Percentiles rank a stretch among this genome's conserved stretches.
Evolutionary conservation across 129 eudicot species (phyloP).

Genomic region (Centella asiatica): DNA sequence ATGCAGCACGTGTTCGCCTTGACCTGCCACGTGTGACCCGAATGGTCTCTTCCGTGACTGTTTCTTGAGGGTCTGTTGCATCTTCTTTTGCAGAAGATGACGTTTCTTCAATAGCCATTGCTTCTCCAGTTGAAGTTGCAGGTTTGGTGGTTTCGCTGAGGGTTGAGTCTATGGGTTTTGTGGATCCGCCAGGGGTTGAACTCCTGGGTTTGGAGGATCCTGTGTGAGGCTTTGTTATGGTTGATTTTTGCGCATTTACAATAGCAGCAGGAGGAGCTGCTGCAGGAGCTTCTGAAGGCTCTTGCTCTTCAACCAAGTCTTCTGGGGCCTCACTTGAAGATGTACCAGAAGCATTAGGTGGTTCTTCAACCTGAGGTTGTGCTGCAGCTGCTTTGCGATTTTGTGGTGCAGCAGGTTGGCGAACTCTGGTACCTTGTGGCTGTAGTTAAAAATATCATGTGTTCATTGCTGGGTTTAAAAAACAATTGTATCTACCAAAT

Average conservation of each 20-base stretch:
- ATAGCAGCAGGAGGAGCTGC: conserved; percentile 26
- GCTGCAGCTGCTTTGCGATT: conserved; percentile 20
- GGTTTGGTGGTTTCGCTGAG: conserved; percentile 21
- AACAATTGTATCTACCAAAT: conserved; percentile 12
- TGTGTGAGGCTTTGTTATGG: conserved; percentile 17
- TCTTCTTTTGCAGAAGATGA: conserved; percentile 22
- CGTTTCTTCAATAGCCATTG: conserved; percentile 24
- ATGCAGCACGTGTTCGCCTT: conserved; percentile 45
- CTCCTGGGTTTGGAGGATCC: conserved; percentile 24
- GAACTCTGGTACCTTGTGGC: conserved; percentile 38
- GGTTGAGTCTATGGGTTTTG: conserved; percentile 28
- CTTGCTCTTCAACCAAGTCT: conserved; percentile 24
- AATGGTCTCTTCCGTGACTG: conserved; percentile 43
- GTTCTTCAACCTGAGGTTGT: conserved; percentile 30
- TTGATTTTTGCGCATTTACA: conserved; percentile 30
- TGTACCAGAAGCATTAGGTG: conserved; percentile 41
- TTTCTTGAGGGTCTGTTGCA: conserved; percentile 41
- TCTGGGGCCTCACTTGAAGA: conserved; percentile 35
- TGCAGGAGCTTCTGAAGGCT: conserved; percentile 23
- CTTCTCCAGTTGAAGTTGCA: conserved; percentile 22
- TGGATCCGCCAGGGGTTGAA: conserved; percentile 17
- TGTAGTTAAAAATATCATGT: conserved; percentile 2
- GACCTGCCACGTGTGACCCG: conserved; percentile 56
- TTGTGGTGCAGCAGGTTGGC: conserved; percentile 32
- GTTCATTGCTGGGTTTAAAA: neutral